A percentile compares a stretch with the other conserved stretches of the same genome.
Conservation (phyloP, 352 stramenopile genomes). For the Pythium dissotocum region DNA sequence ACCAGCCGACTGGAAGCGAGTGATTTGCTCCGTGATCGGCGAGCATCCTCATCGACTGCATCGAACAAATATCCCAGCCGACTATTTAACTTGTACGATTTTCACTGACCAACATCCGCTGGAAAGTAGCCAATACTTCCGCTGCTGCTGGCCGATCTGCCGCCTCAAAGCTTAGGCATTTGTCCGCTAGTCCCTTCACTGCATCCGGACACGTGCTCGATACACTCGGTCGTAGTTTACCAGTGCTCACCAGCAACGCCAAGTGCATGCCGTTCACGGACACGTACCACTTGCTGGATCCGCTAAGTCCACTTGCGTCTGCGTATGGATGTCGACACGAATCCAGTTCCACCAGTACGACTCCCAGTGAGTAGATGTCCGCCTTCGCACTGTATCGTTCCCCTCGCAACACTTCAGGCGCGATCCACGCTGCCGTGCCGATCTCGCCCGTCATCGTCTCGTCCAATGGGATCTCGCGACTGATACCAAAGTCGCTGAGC, state of each 20-base stretch:
- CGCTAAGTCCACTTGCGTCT: slow-evolving; percentile 2
- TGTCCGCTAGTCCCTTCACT: slow-evolving; percentile 11
- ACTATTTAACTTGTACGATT: too few relatives aligned
- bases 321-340: slow-evolving; percentile 18
- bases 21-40: background rate
- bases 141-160: background rate
- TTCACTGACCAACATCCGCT: background rate
- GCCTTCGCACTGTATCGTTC: slow-evolving; percentile 37
- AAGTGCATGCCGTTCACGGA: background rate
- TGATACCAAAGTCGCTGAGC: slow-evolving; percentile 32
- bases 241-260: slow-evolving; percentile 22
- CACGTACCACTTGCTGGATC: background rate
- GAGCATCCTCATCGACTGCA: background rate
- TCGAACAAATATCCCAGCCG: too few relatives aligned
- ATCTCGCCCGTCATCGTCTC: slow-evolving; percentile 36
- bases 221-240: slow-evolving; percentile 17
- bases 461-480: slow-evolving; percentile 16
- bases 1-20: background rate
- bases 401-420: slow-evolving; percentile 33
- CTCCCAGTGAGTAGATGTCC: slow-evolving; percentile 38
- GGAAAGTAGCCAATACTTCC: background rate
- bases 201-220: slow-evolving; percentile 10
- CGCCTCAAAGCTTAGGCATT: slow-evolving; percentile 23
- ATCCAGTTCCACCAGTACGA: slow-evolving; percentile 24
- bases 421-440: slow-evolving; percentile 33